phyloP scores from a whole-genome alignment of 768 basidiomycete genomes.

The Lyophyllum shimeji region DNA sequence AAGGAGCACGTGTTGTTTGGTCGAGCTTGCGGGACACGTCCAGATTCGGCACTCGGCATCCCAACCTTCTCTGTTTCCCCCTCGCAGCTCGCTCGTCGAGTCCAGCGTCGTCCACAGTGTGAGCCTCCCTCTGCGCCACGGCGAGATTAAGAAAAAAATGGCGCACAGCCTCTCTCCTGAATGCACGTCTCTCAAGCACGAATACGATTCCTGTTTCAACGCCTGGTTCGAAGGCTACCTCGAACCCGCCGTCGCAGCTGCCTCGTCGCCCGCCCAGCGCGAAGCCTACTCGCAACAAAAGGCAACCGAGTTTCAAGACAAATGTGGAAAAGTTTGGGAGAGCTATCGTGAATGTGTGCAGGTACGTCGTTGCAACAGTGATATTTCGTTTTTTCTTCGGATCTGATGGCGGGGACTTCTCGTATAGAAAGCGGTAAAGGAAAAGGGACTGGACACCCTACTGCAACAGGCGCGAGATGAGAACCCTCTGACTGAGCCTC shows the following conservation, averaged over 20 bases:
- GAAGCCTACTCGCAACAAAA: slow-evolving; percentile 70
- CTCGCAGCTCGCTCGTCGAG: neutral
- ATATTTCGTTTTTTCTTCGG: neutral
- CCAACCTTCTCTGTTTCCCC: neutral
- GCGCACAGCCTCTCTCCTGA: slow-evolving; percentile 76
- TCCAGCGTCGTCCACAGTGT: neutral
- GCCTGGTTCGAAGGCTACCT: slow-evolving; percentile 98
- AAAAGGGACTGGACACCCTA: slow-evolving; percentile 72
- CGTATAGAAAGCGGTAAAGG: slow-evolving; percentile 72
- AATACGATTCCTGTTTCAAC: slow-evolving; percentile 95
- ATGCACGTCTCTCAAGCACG: slow-evolving; percentile 87
- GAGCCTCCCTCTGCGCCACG: neutral
- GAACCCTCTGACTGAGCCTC: slow-evolving; percentile 68
- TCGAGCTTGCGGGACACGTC: neutral
- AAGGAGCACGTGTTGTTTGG: neutral
- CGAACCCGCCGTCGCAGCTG: slow-evolving; percentile 64
- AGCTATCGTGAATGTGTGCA: slow-evolving; percentile 81
- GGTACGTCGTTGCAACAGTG: slow-evolving; percentile 43
- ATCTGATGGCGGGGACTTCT: neutral
- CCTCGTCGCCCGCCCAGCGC: slow-evolving; percentile 42
- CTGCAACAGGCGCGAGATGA: slow-evolving; percentile 80
- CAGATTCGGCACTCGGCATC: neutral
- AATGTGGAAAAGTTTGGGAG: slow-evolving; percentile 83
- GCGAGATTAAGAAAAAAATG: slow-evolving; percentile 38
- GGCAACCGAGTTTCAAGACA: slow-evolving; percentile 83